Conservation (phyloP, 306 rosid genomes). For the Sicyos baderoa region DNA sequence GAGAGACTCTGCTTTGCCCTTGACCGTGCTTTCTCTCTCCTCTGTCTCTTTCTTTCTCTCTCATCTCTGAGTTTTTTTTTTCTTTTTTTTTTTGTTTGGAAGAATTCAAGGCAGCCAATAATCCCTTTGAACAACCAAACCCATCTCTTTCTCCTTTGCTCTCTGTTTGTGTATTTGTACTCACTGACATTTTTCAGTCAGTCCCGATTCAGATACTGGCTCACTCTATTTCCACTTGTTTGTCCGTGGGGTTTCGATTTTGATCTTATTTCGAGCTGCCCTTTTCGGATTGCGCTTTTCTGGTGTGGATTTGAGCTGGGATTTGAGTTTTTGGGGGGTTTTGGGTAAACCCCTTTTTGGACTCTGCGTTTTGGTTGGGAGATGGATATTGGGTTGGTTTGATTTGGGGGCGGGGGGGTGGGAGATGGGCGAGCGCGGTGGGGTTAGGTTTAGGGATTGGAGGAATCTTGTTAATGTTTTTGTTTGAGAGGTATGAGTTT, state of each 20-base stretch:
- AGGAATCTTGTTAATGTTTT: slow-evolving; percentile 10
- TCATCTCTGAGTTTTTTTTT: slow-evolving; percentile 23
- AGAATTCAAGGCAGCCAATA: neutral
- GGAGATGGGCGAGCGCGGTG: slow-evolving; percentile 34
- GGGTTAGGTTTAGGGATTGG: slow-evolving; percentile 22
- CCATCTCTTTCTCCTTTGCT: slow-evolving; percentile 17
- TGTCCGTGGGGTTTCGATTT: neutral
- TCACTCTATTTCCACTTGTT: slow-evolving; percentile 13
- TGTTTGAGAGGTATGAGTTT: slow-evolving; percentile 14
- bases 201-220: slow-evolving; percentile 52
- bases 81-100: neutral
- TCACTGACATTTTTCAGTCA: slow-evolving; percentile 35
- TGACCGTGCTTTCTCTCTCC: slow-evolving; percentile 19
- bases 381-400: slow-evolving; percentile 34
- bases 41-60: slow-evolving; percentile 28
- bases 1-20: neutral
- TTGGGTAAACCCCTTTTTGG: slow-evolving; percentile 16
- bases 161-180: slow-evolving; percentile 20
- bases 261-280: slow-evolving; percentile 21
- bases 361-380: neutral
- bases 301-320: slow-evolving; percentile 25
- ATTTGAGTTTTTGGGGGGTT: slow-evolving; percentile 22
- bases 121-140: neutral
- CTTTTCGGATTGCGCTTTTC: slow-evolving; percentile 27
- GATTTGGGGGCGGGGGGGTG: slow-evolving; percentile 31